Evolutionary conservation across 139 green algal species (phyloP).

Genomic region (Coelastrella sp.): DNA sequence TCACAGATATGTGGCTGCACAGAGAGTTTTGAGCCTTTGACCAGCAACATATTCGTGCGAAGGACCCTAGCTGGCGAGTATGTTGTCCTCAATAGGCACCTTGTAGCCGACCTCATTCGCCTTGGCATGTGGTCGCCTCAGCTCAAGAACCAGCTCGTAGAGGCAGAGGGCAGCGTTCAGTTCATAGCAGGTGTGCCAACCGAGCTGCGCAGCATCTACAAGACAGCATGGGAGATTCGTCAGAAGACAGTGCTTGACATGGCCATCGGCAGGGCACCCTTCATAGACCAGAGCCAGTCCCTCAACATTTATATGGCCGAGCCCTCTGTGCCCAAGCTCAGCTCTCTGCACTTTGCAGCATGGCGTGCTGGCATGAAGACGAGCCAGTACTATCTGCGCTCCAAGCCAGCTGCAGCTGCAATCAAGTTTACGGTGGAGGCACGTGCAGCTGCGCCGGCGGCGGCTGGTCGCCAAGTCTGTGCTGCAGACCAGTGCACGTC

Average conservation of each 20-base stretch:
- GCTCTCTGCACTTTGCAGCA: conserved; percentile 97
- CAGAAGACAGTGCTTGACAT: conserved; percentile 98
- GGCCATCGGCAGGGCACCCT: conserved; percentile 97
- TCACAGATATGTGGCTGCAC: conserved; percentile 96
- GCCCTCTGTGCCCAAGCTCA: conserved; percentile 99
- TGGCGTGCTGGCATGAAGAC: conserved; percentile 95
- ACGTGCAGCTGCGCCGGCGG: no score
- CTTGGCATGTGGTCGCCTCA: conserved; percentile 91
- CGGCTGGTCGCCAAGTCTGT: no score
- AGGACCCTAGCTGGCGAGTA: conserved; percentile 95
- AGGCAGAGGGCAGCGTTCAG: conserved; percentile 72
- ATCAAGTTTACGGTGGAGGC: conserved; percentile 99
- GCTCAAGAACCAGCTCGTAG: conserved; percentile 98
- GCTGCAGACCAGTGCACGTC: no score
- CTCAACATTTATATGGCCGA: conserved; percentile 99
- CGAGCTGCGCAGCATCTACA: conserved; percentile 96
- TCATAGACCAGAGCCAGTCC: conserved; percentile 97
- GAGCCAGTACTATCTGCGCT: conserved; percentile 91
- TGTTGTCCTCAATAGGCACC: conserved; percentile 98
- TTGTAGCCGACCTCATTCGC: conserved; percentile 93
- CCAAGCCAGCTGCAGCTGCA: conserved; percentile 92
- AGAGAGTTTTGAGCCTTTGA: conserved; percentile 99
- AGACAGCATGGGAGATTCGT: conserved; percentile 99
- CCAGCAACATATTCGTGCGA: conserved; percentile 98
- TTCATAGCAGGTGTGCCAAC: conserved; percentile 84